phyloP scores from a whole-genome alignment of 2,329 filamentous ascomycete species.

The Emericellopsis atlantica region DNA sequence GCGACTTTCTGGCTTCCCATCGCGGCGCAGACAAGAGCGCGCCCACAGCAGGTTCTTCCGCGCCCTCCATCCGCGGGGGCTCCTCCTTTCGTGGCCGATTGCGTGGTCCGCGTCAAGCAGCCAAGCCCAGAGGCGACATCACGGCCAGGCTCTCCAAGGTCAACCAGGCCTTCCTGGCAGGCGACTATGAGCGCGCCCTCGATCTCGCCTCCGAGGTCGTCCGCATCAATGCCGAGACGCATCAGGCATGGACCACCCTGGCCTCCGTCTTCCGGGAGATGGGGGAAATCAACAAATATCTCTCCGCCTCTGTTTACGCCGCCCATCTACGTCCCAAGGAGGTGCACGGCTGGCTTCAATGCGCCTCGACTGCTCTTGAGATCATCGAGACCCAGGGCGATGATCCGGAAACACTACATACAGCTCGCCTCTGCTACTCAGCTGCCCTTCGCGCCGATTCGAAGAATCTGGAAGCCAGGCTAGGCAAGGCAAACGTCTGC shows the following conservation, averaged over 20 bases:
- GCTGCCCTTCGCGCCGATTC: conserved; percentile 45
- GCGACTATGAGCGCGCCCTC: conserved; percentile 46
- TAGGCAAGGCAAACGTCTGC: conserved; percentile 45
- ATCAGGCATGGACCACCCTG: conserved; percentile 51
- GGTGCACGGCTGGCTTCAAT: conserved; percentile 43
- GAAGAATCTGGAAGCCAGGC: conserved; percentile 42
- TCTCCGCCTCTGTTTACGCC: conserved; percentile 48
- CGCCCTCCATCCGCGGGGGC: neutral
- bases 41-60: neutral
- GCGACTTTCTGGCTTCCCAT: conserved; percentile 25
- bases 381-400: conserved; percentile 30
- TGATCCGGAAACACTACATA: conserved; percentile 33
- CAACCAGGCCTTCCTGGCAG: conserved; percentile 52
- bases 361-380: conserved; percentile 43
- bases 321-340: conserved; percentile 51
- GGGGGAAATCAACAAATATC: conserved; percentile 41
- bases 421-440: conserved; percentile 46
- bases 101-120: conserved; percentile 43
- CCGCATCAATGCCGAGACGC: conserved; percentile 54
- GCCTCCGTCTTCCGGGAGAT: conserved; percentile 49
- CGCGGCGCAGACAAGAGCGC: conserved; percentile 10
- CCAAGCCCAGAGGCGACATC: conserved; percentile 59
- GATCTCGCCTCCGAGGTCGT: conserved; percentile 50
- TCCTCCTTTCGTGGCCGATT: conserved; percentile 9
- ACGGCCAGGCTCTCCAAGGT: conserved; percentile 54